Evolutionary conservation across 2,329 filamentous ascomycete genomes (phyloP).

Genomic region (Aspergillus sp.): DNA sequence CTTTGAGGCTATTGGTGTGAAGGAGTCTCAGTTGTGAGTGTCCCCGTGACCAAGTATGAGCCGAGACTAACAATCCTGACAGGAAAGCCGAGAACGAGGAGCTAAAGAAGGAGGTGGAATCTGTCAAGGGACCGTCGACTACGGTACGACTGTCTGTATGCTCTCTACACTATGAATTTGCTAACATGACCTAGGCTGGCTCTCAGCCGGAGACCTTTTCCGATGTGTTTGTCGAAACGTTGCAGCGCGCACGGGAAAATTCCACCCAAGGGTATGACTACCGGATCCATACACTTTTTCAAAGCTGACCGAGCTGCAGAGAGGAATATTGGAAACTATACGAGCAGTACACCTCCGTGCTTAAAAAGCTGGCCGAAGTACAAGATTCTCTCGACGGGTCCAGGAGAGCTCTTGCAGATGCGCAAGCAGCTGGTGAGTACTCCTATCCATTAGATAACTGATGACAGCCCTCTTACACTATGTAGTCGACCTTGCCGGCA

Average conservation of each 20-base stretch:
- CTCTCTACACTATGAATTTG: neutral
- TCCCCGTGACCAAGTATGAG: neutral
- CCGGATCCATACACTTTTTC: neutral
- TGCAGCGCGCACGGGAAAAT: slow-evolving; percentile 32
- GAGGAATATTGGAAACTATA: slow-evolving; percentile 43
- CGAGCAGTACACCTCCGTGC: slow-evolving; percentile 35
- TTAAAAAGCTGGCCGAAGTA: slow-evolving; percentile 37
- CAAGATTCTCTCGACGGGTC: slow-evolving; percentile 35
- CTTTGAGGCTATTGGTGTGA: slow-evolving; percentile 39
- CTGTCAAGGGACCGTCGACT: slow-evolving; percentile 24
- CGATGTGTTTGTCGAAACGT: slow-evolving; percentile 29
- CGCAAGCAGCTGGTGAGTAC: slow-evolving; percentile 35
- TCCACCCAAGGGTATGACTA: slow-evolving; percentile 34
- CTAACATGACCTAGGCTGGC: slow-evolving; percentile 20
- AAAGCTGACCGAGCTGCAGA: slow-evolving; percentile 23
- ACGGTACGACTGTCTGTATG: slow-evolving; percentile 9
- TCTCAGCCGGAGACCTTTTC: slow-evolving; percentile 32
- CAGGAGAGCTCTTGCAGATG: slow-evolving; percentile 36
- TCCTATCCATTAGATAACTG: neutral
- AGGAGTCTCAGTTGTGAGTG: slow-evolving; percentile 39
- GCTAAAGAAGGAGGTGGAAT: slow-evolving; percentile 35
- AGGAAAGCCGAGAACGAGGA: slow-evolving; percentile 43
- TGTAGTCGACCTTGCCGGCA: slow-evolving; percentile 33
- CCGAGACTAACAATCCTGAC: neutral
- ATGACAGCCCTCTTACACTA: slow-evolving; percentile 18